These are phyloP conservation scores for Boletus tylopilopsis DNA, from an alignment of 768 basidiomycete genomes.

Conservation along the genomic window DNA sequence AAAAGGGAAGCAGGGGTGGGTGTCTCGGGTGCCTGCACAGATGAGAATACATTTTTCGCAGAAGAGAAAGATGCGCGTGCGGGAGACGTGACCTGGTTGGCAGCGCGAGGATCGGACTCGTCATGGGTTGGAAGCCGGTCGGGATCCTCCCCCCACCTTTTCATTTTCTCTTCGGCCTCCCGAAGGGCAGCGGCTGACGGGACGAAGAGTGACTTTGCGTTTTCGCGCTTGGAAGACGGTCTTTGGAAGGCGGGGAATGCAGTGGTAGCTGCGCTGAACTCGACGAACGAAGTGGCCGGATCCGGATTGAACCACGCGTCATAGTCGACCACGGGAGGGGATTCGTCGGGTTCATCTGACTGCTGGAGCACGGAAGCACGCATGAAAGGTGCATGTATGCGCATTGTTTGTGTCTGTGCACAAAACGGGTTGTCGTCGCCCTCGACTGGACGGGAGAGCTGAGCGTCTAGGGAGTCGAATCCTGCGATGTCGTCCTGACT, in stretches of 20 bases:
- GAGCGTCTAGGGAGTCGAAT: conserved; percentile 49
- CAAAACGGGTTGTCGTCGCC: conserved; percentile 23
- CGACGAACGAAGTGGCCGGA: conserved; percentile 23
- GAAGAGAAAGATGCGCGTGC: conserved; percentile 35
- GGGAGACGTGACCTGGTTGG: conserved; percentile 9
- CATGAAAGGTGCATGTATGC: conserved; percentile 19
- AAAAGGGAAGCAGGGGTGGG: conserved; percentile 34
- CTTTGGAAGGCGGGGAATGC: conserved; percentile 19
- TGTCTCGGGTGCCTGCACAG: conserved; percentile 32
- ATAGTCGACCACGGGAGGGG: conserved; percentile 38
- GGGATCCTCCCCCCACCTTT: conserved; percentile 42
- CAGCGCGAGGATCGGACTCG: conserved; percentile 1
- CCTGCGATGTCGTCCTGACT: conserved; percentile 55
- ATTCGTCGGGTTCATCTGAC: conserved; percentile 28
- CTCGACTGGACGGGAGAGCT: conserved; percentile 36
- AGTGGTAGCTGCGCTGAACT: conserved; percentile 38
- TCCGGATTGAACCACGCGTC: conserved; percentile 49
- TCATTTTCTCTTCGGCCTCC: conserved; percentile 51
- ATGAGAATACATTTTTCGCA: conserved; percentile 35
- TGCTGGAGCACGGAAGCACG: conserved; percentile 12
- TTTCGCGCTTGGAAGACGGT: conserved; percentile 1
- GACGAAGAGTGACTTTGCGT: conserved; percentile 34
- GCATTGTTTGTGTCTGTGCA: not conserved
- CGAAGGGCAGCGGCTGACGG: conserved; percentile 55
- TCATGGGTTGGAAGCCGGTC: conserved; percentile 22